phyloP scores from a whole-genome alignment of 768 basidiomycete species.

The Podaxis sp. region DNA sequence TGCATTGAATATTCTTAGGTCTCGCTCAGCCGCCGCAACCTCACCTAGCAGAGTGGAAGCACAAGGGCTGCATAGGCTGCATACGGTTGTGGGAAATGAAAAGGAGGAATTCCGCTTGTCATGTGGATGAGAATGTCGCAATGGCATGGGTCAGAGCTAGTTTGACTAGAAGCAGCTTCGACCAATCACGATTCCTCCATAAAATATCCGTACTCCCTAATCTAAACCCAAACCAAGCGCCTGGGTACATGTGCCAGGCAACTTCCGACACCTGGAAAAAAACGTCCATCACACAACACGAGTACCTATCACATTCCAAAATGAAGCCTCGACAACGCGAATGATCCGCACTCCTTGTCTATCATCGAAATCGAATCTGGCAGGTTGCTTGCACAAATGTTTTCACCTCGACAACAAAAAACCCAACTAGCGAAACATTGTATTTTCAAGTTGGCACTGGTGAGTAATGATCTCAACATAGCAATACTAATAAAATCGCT shows the following conservation, averaged over 20 bases:
- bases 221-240: not conserved
- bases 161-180: not conserved
- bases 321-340: not conserved
- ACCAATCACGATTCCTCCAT: not conserved
- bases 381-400: not conserved
- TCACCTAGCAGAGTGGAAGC: not conserved
- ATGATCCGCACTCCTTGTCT: not conserved
- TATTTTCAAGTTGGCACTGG: not conserved
- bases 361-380: not conserved
- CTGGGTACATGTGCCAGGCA: not conserved
- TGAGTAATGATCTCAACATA: not conserved
- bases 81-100: not conserved
- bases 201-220: not conserved
- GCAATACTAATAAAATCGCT: constrained; percentile 1
- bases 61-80: not conserved
- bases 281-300: not conserved
- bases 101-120: not conserved
- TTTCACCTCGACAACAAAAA: not conserved
- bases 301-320: not conserved
- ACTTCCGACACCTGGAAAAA: not conserved
- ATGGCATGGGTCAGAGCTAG: not conserved
- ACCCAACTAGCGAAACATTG: not conserved
- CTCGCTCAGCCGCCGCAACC: not conserved
- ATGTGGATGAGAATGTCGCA: not conserved
- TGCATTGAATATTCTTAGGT: not conserved